Conservation (phyloP, 495 filamentous ascomycete species). For the Rhizodiscina lignyota region DNA sequence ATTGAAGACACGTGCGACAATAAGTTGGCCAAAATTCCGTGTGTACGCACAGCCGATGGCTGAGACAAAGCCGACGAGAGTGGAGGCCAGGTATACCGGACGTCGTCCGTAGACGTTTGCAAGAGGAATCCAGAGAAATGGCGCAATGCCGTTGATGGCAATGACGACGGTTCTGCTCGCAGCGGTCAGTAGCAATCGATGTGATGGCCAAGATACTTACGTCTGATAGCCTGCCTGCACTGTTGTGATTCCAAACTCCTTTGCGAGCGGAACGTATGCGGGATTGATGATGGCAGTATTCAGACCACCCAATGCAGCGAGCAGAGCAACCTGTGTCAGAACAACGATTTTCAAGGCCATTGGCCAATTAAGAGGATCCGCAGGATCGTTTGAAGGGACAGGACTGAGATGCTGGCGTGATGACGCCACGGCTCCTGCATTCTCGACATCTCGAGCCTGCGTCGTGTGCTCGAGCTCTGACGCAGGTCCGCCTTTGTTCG, state of each 20-base stretch:
- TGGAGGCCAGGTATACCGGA: constrained; percentile 18
- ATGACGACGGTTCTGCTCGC: constrained; percentile 12
- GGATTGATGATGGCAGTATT: constrained; percentile 10
- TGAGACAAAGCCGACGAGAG: constrained; percentile 19
- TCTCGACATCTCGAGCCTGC: too few species aligned
- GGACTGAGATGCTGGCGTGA: constrained; percentile 39
- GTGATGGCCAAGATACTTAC: not conserved
- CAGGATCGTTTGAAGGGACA: constrained; percentile 29
- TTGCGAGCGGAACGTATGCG: constrained; percentile 6
- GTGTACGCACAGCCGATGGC: constrained; percentile 16
- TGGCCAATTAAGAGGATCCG: constrained; percentile 42
- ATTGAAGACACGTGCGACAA: too few species aligned
- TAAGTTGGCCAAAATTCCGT: constrained; percentile 3
- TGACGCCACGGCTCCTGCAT: too few species aligned
- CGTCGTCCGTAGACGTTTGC: constrained; percentile 21
- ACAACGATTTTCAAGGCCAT: too few species aligned
- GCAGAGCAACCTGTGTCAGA: constrained; percentile 3
- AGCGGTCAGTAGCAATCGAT: not conserved
- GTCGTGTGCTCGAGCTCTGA: too few species aligned
- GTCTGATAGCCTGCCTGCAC: constrained; percentile 8
- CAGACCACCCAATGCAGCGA: constrained; percentile 5
- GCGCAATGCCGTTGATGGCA: constrained; percentile 14
- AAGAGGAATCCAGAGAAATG: constrained; percentile 18
- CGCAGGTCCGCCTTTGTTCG: too few species aligned
- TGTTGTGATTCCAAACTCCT: constrained; percentile 5